Percentiles rank a stretch among this genome's conserved stretches.
These are phyloP conservation scores for Zymoseptoria brevis DNA, from an alignment of 2,329 filamentous ascomycete species.

Conservation along the genomic window DNA sequence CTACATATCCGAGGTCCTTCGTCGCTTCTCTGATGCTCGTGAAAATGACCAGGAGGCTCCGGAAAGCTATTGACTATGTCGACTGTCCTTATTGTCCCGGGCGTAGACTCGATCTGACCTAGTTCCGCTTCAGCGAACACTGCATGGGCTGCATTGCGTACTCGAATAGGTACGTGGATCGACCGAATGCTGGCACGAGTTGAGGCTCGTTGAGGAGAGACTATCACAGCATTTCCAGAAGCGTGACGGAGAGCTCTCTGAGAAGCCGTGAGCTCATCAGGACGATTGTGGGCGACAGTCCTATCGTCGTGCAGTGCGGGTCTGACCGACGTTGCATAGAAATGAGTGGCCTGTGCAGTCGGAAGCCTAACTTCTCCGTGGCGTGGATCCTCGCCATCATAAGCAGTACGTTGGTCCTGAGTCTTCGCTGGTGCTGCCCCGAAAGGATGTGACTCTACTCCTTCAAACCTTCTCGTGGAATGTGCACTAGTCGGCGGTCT, in stretches of 20 bases:
- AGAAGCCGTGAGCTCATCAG: conserved; percentile 7
- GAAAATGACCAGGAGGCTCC: conserved; percentile 7
- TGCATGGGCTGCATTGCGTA: conserved; percentile 5
- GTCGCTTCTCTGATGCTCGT: conserved; percentile 11
- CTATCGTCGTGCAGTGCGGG: no score
- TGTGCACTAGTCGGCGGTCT: conserved; percentile 28
- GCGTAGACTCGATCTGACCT: not conserved
- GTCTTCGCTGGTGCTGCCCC: conserved; percentile 5
- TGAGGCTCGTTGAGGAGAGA: conserved; percentile 16
- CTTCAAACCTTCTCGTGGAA: conserved; percentile 14
- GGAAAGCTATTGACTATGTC: conserved; percentile 22
- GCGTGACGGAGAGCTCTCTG: conserved; percentile 18
- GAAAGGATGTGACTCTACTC: conserved; percentile 22
- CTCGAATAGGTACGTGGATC: conserved; percentile 9
- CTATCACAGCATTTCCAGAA: conserved; percentile 17
- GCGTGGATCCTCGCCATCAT: no score
- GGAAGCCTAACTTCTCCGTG: no score
- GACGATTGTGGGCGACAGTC: not conserved
- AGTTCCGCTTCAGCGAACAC: conserved; percentile 6
- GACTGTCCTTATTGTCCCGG: conserved; percentile 15
- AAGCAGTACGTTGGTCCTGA: no score
- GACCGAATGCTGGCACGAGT: conserved; percentile 12
- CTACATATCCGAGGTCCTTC: not conserved
- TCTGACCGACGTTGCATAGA: no score
- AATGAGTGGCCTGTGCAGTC: no score